Base-by-base conservation (phyloP, 2,329 filamentous ascomycete genomes). In the Rutstroemia sydowiana region DNA sequence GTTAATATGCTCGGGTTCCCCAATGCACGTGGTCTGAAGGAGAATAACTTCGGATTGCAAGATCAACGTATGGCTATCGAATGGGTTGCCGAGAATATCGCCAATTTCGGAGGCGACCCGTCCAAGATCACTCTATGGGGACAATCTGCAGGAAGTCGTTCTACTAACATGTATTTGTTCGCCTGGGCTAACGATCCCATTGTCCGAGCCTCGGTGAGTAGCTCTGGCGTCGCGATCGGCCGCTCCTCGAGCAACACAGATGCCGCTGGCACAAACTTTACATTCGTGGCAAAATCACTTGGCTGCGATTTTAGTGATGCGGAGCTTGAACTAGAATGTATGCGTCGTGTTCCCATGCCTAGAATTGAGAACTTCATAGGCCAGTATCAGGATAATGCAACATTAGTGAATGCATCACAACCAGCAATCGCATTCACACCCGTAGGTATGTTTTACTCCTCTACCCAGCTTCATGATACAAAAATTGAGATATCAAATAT, bases 111-210 rank as follows among this genome's bases (percentile, higher is more conserved):
- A 0, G 82, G 81, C 1, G 75, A 84, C 55, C 70, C 69, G 1
- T 63, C 65, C 2, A 74, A 76, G 49, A 72, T 84, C 28, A 75
- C 72, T 1, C 64, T 78, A 45, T 78, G 70, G 70, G 76, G 75
- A 30, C 74, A 80, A 63, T 75, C 71, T 3, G 75, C 76, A 1
- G 76, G 77, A n/a, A 74, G 68, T 5, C 80, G 84, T 61, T 80
- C 78, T 51, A 74, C 54, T 9, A 60, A 64, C 42, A 51, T 52
- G 14, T 60, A 63, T 48, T 46, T 48, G 21, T 65, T 53, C 41
- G 59, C 59, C 3, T 30, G n/a, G 18, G 14, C 21, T 7, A 61
- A 51, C 23, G 13, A 65, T 48, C 60, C 61, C 3, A 64, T 63
- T 11, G 53, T 60, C n/a, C 18, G 18, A 21, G 39, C 18, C 18